These are phyloP conservation scores for Magnaporthiopsis incrustans DNA, from an alignment of 2,329 filamentous ascomycete species.

Conservation along the genomic window DNA sequence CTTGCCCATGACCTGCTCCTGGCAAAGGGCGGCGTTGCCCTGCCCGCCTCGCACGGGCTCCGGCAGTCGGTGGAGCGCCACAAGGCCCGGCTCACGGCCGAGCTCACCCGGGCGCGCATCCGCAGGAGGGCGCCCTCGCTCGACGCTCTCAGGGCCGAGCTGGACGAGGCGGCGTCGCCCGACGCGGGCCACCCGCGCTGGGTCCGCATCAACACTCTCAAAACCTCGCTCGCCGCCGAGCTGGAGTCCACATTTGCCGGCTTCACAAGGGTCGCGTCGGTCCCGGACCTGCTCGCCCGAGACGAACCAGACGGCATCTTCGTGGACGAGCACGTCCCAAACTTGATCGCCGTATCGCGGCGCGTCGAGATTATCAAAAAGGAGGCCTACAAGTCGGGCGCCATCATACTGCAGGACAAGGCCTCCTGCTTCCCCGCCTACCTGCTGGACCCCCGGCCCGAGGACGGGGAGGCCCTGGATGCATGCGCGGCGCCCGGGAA, in stretches of 20 bases:
- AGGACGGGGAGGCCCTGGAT: slow-evolving; percentile 76
- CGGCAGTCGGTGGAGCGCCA: slow-evolving; percentile 69
- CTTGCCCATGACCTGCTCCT: slow-evolving; percentile 82
- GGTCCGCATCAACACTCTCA: slow-evolving; percentile 79
- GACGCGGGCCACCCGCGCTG: slow-evolving; percentile 66
- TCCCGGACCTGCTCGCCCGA: slow-evolving; percentile 46
- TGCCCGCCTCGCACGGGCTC: slow-evolving; percentile 72
- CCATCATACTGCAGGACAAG: slow-evolving; percentile 90
- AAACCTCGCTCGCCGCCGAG: slow-evolving; percentile 62
- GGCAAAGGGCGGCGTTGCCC: slow-evolving; percentile 71
- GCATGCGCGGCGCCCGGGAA: slow-evolving; percentile 93
- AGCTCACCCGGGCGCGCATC: slow-evolving; percentile 74
- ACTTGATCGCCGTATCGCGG: slow-evolving; percentile 71
- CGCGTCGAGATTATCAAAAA: slow-evolving; percentile 64
- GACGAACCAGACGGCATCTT: slow-evolving; percentile 34
- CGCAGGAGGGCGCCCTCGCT: slow-evolving; percentile 61
- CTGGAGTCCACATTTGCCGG: slow-evolving; percentile 64
- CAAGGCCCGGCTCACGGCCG: slow-evolving; percentile 70
- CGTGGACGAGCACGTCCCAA: slow-evolving; percentile 74
- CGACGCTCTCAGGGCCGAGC: slow-evolving; percentile 52
- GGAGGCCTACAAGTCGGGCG: slow-evolving; percentile 64
- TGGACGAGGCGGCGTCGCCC: slow-evolving; percentile 43
- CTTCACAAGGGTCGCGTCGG: slow-evolving; percentile 46
- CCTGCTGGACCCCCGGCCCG: slow-evolving; percentile 60
- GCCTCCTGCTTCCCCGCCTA: slow-evolving; percentile 95